Percentiles rank a stretch among this genome's conserved stretches.
phyloP scores from a whole-genome alignment of 2,329 filamentous ascomycete genomes.

The Apiospora rasikravindrae region DNA sequence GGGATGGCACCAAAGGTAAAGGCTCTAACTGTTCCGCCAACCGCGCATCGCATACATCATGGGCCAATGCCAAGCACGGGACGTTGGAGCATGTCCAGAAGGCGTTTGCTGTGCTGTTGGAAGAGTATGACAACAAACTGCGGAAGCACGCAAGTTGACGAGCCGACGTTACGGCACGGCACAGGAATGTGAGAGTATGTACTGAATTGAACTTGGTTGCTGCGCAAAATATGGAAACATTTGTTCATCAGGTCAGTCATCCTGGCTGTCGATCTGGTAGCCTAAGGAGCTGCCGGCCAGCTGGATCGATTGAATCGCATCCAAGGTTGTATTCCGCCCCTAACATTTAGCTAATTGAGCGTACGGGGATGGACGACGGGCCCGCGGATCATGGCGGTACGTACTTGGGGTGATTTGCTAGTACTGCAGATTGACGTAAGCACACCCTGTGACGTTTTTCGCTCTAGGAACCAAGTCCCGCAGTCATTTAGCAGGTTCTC shows the following conservation, averaged over 20 bases:
- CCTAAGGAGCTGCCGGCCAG: not conserved
- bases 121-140: not conserved
- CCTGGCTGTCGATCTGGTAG: slow-evolving; percentile 3
- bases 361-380: slow-evolving; percentile 7
- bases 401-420: not conserved
- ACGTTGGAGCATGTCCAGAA: not conserved
- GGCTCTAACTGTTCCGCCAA: not conserved
- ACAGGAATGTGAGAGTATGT: not conserved
- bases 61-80: not conserved
- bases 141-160: not conserved
- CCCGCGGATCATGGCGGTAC: not conserved
- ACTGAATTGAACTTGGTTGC: not conserved
- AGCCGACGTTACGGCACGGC: not conserved
- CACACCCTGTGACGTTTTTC: slow-evolving; percentile 17
- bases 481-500: slow-evolving; percentile 12
- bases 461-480: slow-evolving; percentile 4
- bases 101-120: not conserved
- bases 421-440: slow-evolving; percentile 19
- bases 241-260: not conserved
- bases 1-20: not conserved
- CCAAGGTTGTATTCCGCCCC: slow-evolving; percentile 9
- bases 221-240: not conserved
- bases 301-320: slow-evolving; percentile 8
- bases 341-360: not conserved
- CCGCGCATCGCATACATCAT: not conserved